Conservation (phyloP, 768 basidiomycete species). For the Suillus occidentalis region DNA sequence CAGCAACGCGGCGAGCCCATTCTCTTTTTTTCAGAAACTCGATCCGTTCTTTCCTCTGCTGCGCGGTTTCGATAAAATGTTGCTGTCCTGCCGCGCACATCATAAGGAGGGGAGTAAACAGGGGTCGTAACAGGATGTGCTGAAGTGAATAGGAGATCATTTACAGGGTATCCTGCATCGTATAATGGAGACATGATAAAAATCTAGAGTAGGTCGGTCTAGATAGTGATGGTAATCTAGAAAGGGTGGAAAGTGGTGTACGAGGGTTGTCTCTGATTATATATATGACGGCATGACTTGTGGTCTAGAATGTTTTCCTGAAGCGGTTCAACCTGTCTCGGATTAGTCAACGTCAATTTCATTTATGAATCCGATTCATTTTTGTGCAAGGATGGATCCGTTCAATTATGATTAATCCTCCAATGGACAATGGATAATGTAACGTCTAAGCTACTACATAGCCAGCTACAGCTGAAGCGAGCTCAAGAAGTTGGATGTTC, state of each 20-base stretch:
- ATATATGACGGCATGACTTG: slow-evolving; percentile 8
- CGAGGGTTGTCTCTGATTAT: slow-evolving; percentile 9
- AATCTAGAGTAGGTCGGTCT: neutral
- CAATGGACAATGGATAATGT: neutral
- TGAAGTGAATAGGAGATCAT: slow-evolving; percentile 4
- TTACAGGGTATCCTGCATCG: slow-evolving; percentile 3
- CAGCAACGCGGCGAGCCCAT: slow-evolving; percentile 40
- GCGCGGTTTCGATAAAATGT: slow-evolving; percentile 42
- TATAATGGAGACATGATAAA: neutral
- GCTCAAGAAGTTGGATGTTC: neutral
- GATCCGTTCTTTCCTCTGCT: slow-evolving; percentile 50
- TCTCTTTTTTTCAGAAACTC: slow-evolving; percentile 52
- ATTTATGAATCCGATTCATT: slow-evolving; percentile 4
- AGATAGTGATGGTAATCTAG: slow-evolving; percentile 1
- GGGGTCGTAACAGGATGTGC: slow-evolving; percentile 24
- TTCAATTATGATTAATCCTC: neutral
- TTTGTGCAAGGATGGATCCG: neutral
- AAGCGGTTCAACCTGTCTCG: slow-evolving; percentile 9
- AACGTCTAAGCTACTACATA: neutral
- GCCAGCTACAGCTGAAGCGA: neutral
- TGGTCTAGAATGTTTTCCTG: slow-evolving; percentile 9
- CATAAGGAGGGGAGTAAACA: slow-evolving; percentile 34
- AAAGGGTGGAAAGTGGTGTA: slow-evolving; percentile 12
- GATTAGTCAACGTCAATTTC: slow-evolving; percentile 12
- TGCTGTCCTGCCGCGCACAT: slow-evolving; percentile 47